Evolutionary conservation across 2,329 filamentous ascomycete genomes (phyloP).

Genomic region (Fonsecaea erecta): DNA sequence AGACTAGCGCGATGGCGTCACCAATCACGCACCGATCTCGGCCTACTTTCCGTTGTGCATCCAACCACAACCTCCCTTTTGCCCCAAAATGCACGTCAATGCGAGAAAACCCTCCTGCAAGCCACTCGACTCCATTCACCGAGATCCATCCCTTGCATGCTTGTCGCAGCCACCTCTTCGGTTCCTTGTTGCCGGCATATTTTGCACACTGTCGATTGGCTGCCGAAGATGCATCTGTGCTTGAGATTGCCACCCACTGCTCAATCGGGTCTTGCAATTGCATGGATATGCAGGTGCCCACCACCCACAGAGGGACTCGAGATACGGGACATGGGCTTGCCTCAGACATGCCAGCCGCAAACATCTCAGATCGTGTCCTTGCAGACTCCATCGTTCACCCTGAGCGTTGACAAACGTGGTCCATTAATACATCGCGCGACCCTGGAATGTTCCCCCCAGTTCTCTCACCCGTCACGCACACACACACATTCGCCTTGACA

Average conservation of each 20-base stretch:
- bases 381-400: not conserved
- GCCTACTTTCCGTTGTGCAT: not conserved
- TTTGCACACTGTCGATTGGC: not conserved
- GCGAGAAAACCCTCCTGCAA: not conserved
- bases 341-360: not conserved
- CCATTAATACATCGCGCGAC: not conserved
- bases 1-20: not conserved
- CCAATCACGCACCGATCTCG: not conserved
- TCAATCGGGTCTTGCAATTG: not conserved
- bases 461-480: not conserved
- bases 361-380: not conserved
- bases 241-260: not conserved
- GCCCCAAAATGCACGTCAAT: not conserved
- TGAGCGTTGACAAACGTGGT: not conserved
- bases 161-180: not conserved
- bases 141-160: not conserved
- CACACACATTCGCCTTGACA: not conserved
- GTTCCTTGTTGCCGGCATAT: not conserved
- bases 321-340: not conserved
- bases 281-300: not conserved
- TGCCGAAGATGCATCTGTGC: not conserved
- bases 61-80: not conserved
- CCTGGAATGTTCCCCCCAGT: not conserved
- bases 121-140: not conserved
- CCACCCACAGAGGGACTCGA: not conserved